A percentile compares a stretch with the other conserved stretches of the same genome.
Evolutionary conservation across 495 filamentous ascomycete species (phyloP).

Genomic region (Hamigera avellanea): DNA sequence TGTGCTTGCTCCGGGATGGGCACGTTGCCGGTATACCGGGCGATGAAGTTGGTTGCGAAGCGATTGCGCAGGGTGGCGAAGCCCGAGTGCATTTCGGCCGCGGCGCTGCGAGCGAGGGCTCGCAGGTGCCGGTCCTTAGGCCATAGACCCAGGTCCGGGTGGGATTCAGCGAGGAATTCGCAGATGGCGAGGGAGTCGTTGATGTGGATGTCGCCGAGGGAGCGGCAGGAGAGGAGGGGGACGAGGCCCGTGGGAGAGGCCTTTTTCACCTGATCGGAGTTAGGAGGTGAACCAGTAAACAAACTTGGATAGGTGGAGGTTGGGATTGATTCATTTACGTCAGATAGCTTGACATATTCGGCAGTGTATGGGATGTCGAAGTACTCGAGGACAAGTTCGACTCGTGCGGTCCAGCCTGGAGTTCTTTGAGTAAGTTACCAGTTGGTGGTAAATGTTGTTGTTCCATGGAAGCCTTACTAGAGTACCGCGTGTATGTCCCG

Average conservation of each 20-base stretch:
- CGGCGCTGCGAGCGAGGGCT: constrained; percentile 37
- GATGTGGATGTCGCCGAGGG: constrained; percentile 18
- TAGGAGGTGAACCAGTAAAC: not conserved
- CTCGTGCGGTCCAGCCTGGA: constrained; percentile 25
- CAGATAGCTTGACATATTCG: constrained; percentile 11
- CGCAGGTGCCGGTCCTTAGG: constrained; percentile 31
- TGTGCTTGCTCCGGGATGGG: constrained; percentile 14
- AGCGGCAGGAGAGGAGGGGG: constrained; percentile 19
- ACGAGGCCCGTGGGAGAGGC: constrained; percentile 21
- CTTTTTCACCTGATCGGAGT: constrained; percentile 11
- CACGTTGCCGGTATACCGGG: constrained; percentile 19
- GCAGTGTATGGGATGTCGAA: constrained; percentile 20
- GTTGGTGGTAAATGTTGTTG: too few species aligned
- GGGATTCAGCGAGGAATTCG: constrained; percentile 39
- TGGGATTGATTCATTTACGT: constrained; percentile 7
- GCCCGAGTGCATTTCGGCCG: constrained; percentile 44
- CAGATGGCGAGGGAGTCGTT: constrained; percentile 43
- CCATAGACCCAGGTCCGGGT: constrained; percentile 32
- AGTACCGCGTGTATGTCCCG: constrained; percentile 22
- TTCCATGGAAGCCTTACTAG: constrained; percentile 11
- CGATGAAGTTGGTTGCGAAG: constrained; percentile 35
- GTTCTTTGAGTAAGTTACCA: constrained; percentile 3
- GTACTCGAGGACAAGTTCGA: constrained; percentile 25
- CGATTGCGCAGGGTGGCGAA: constrained; percentile 33
- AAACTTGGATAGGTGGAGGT: not conserved